Evolutionary conservation across 257 asterid genomes (phyloP).

Genomic region (Nicotiana sylvestris): DNA sequence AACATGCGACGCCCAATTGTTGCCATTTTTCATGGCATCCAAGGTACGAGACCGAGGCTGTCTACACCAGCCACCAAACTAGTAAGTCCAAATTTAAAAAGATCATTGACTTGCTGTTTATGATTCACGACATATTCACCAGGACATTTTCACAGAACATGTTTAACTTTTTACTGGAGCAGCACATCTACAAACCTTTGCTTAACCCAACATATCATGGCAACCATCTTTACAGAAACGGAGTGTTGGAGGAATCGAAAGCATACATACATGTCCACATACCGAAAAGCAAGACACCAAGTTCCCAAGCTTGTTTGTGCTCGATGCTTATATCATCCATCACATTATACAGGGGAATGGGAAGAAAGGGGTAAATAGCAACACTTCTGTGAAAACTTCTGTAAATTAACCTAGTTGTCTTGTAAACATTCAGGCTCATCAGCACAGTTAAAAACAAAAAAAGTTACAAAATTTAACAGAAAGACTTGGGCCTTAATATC

Average conservation of each 20-base stretch:
- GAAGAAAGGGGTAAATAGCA: neutral
- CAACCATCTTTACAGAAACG: neutral
- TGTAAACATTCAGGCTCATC: neutral
- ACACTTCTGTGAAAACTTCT: neutral
- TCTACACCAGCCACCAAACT: too few relatives aligned
- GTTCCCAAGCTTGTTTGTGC: neutral
- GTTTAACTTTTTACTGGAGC: neutral
- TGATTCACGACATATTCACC: neutral
- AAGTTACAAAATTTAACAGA: conserved; percentile 8
- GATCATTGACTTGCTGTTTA: neutral
- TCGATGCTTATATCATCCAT: neutral
- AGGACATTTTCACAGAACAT: neutral
- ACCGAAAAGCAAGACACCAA: neutral
- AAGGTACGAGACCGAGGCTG: too few relatives aligned
- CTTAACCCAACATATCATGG: neutral
- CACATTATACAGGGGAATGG: neutral
- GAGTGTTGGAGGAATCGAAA: neutral
- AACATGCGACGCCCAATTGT: too few relatives aligned
- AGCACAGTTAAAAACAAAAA: neutral
- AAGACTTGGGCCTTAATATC: conserved; percentile 1
- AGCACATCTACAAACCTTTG: neutral
- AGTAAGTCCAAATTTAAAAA: too few relatives aligned
- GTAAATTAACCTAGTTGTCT: conserved; percentile 3
- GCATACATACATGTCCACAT: neutral
- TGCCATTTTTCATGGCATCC: too few relatives aligned